Base-by-base conservation (phyloP, 2,329 filamentous ascomycete genomes). In the Exophiala lecanii-corni region DNA sequence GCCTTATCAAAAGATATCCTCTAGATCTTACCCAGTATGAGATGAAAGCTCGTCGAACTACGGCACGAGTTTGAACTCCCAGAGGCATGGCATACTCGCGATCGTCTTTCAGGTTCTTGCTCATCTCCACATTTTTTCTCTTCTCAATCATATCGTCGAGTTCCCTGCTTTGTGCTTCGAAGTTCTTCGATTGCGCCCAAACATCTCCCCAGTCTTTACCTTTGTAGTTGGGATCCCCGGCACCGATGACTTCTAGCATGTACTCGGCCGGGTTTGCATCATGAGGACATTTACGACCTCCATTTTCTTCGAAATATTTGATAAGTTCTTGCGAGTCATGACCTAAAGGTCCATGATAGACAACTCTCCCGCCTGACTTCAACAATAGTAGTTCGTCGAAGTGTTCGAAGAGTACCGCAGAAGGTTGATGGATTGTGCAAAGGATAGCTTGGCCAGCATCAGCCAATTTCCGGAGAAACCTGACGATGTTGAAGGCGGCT, bases 381-480 rank as follows among this genome's bases (percentile, higher is more conserved):
- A 94, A 74, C 2, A 94, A 73, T 3, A 94, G 69, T 2, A 95
- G 74, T 9, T 87, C 78, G 59, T 94, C 88, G 54, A 94, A 95
- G 62, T 89, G 84, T 62, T 92, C 85, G 55, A 95, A 94, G 0
- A 94, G 72, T 0, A 86, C 81, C 9, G 86, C 85, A 50, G 89
- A 91, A 2, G 89, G 89, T 61, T 94, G 89, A 62, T 94, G 89
- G 51, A 94, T 94, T 0, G 89, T 94, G 67, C 86, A 92, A 2
- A 94, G 75, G 54, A 94, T 87, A 5, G 88, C 88, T 62, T 94
- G 89, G 2, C 88, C 89, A 3, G 84, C 84, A 28, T 78, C 74
- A 1, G 79, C 76, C 2, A 83, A 66, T 54, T 81, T 80, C 4
- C 76, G 70, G 4, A 83, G 62, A 47, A 83, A 79, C 0, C 75